These are phyloP conservation scores for Candida ulmi DNA, from an alignment of 805 yeast species.

Conservation along the genomic window DNA sequence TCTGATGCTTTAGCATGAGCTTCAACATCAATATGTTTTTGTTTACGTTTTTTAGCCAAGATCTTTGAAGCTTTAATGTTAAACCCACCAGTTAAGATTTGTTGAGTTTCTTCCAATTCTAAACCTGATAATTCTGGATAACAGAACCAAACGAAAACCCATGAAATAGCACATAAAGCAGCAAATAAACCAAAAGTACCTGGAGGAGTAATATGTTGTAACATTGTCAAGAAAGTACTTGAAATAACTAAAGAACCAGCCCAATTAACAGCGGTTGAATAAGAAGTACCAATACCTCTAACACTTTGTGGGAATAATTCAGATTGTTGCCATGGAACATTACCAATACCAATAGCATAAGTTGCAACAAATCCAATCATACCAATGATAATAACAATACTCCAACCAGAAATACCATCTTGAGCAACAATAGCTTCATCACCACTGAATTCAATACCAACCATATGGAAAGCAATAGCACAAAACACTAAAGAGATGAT, in stretches of 20 bases:
- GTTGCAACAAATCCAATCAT: conserved; percentile 86
- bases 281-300: conserved; percentile 87
- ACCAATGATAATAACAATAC: conserved; percentile 75
- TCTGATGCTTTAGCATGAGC: conserved; percentile 20
- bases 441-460: conserved; percentile 55
- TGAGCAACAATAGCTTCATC: conserved; percentile 34
- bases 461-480: conserved; percentile 87
- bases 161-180: conserved; percentile 66
- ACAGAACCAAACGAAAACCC: conserved; percentile 71
- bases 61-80: conserved; percentile 62
- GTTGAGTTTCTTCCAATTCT: conserved; percentile 87
- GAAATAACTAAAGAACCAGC: conserved; percentile 89
- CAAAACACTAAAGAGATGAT: conserved; percentile 66
- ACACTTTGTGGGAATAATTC: conserved; percentile 93
- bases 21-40: conserved; percentile 19
- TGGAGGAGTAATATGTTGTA: conserved; percentile 86
- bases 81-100: conserved; percentile 77
- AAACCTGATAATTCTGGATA: conserved; percentile 91
- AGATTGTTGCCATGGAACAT: conserved; percentile 97
- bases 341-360: conserved; percentile 93
- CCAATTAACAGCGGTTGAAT: conserved; percentile 93
- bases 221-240: conserved; percentile 89
- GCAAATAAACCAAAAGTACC: conserved; percentile 94
- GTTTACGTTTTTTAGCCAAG: conserved; percentile 43
- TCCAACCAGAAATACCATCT: conserved; percentile 67